Evolutionary conservation across 78 protist genomes (phyloP).

Genomic region (Pigoraptor vietnamica): DNA sequence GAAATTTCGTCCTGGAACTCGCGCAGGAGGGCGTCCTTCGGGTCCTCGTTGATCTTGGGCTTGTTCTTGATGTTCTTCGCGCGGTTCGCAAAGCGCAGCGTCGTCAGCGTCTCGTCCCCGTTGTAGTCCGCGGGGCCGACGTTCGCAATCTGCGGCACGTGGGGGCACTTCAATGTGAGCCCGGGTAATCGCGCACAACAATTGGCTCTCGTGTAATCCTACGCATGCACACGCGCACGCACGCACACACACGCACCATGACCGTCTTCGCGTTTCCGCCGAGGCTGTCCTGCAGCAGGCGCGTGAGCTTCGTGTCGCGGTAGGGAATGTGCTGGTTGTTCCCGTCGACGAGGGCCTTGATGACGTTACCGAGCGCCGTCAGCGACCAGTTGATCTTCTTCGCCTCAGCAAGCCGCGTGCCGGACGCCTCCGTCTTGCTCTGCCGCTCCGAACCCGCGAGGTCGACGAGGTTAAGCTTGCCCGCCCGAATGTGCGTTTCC

Average conservation of each 20-base stretch:
- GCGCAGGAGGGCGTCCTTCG: slow-evolving; percentile 79
- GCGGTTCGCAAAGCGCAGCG: slow-evolving; percentile 75
- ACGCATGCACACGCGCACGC: too few species aligned
- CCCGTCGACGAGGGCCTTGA: slow-evolving; percentile 62
- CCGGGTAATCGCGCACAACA: too few species aligned
- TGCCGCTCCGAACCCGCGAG: slow-evolving; percentile 88
- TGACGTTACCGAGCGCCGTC: slow-evolving; percentile 69
- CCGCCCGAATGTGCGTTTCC: not conserved
- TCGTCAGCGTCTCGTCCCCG: slow-evolving; percentile 61
- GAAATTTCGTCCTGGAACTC: slow-evolving; percentile 49
- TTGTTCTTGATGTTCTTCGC: slow-evolving; percentile 84
- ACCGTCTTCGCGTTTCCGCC: slow-evolving; percentile 83
- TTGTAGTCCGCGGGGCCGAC: slow-evolving; percentile 70
- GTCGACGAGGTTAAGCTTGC: slow-evolving; percentile 76
- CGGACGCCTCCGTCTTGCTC: slow-evolving; percentile 71
- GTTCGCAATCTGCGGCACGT: slow-evolving; percentile 61
- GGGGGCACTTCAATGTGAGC: too few species aligned
- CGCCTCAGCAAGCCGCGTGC: slow-evolving; percentile 70
- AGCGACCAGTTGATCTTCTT: slow-evolving; percentile 79
- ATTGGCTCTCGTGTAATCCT: too few species aligned
- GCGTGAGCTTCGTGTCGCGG: slow-evolving; percentile 81
- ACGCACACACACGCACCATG: too few species aligned
- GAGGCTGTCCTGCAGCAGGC: slow-evolving; percentile 80
- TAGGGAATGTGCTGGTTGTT: slow-evolving; percentile 70
- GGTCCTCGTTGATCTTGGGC: slow-evolving; percentile 83